Evolutionary conservation across 306 rosid species (phyloP).

Genomic region (Hippophae tibetana): DNA sequence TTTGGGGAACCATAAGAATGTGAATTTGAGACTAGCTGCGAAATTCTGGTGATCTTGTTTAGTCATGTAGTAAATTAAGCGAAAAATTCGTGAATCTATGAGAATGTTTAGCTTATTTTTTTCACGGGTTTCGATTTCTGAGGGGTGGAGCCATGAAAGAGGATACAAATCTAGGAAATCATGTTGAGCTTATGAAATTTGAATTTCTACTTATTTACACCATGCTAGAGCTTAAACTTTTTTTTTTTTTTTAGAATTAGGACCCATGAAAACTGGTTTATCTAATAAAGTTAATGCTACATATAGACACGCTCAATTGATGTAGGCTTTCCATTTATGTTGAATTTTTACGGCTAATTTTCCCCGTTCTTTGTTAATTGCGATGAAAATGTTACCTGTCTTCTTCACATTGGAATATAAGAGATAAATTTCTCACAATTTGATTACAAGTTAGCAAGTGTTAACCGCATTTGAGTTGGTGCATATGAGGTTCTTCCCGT

Average conservation of each 20-base stretch:
- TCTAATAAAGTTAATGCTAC: neutral
- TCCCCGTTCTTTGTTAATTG: slow-evolving; percentile 2
- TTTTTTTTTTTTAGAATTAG: slow-evolving; percentile 1
- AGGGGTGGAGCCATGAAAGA: neutral
- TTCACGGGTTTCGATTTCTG: slow-evolving; percentile 4
- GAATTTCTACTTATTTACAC: neutral
- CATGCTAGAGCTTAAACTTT: neutral
- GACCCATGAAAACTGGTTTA: neutral
- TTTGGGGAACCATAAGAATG: neutral
- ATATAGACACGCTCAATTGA: neutral
- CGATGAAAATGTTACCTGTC: neutral
- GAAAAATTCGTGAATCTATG: neutral
- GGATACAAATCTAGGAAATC: neutral
- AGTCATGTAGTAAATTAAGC: neutral
- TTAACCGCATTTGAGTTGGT: neutral
- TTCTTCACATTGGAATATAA: neutral
- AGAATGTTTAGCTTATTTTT: neutral
- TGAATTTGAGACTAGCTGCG: neutral
- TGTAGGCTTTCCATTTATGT: neutral
- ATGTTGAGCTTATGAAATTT: neutral
- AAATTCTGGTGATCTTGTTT: neutral
- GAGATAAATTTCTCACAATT: neutral
- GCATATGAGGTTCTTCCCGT: slow-evolving; percentile 4
- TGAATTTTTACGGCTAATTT: neutral
- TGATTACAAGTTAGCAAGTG: slow-evolving; percentile 1